Base-by-base conservation (phyloP, 441 rosid species). In the Monsonia emarginata region DNA sequence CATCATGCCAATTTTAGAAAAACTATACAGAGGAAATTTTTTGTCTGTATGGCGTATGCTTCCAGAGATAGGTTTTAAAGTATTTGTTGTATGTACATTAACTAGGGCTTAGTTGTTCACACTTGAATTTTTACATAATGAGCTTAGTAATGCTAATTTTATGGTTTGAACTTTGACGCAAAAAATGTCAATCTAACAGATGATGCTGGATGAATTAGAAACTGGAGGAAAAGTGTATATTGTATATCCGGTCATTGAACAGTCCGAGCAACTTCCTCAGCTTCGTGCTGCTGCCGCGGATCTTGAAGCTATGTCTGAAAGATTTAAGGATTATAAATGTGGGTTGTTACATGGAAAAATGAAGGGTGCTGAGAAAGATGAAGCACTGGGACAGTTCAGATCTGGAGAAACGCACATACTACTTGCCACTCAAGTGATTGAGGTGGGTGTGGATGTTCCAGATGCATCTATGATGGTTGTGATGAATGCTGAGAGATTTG, bases 381-480 rank as follows among this genome's bases (percentile, higher is more conserved):
- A 85, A 64, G 95, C 95, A 11, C 74, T 90, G 68, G 83, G 74
- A 65, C 75, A 75, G 72, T 90, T 90, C 76, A 82, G 96, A 81
- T 82, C 79, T 8, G 97, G 96, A 65, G 97, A 84, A 73, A 88
- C 95, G 3, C 88, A 71, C 48, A 81, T 89, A 69, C 81, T 90
- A 31, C 90, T 94, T 66, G 80, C 98, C 34, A 90, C 97, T 28
- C 96, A 85, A 76, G 96, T 90, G 60, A 86, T 89, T 67, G 97
- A 93, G 85, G 80, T 88, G 36, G 98, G 96, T 26, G 96, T 90
- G 65, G 98, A 94, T 68, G 88, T 90, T 63, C 95, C 98, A 14
- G 91, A 94, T 75, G 98, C 96, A 25, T 87, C 96, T 36, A 84
- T 90, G 97, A 90, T 94, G 95, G 87, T 94, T 74, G 97, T 89